Conservation (phyloP, 371 early-diverging fungal species). For the Quaeritorhiza haematococci region DNA sequence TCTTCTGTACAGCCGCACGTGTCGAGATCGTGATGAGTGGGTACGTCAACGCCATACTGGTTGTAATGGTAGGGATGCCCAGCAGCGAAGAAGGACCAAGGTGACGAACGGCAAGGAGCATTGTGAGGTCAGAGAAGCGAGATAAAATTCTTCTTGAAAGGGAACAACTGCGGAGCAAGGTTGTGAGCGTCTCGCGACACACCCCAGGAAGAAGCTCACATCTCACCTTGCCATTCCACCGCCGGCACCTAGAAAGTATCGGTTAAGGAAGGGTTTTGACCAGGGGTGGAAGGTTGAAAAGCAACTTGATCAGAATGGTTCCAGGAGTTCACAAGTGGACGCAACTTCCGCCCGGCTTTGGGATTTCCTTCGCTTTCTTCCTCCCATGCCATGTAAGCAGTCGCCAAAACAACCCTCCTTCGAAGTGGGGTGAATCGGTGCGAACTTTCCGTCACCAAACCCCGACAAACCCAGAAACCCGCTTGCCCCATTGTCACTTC, state of each 20-base stretch:
- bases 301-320: neutral
- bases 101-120: too few species aligned
- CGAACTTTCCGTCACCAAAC: too few species aligned
- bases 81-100: neutral
- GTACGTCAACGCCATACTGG: conserved; percentile 83
- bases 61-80: neutral
- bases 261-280: neutral
- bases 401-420: too few species aligned
- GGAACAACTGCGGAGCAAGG: too few species aligned
- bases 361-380: too few species aligned
- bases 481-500: neutral
- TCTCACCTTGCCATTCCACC: conserved; percentile 70
- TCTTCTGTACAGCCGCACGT: conserved; percentile 83
- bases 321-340: neutral
- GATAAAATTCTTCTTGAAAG: too few species aligned
- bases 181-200: neutral
- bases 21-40: conserved; percentile 88
- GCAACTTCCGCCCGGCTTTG: too few species aligned
- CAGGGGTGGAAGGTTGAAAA: neutral
- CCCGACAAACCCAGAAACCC: neutral
- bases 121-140: too few species aligned
- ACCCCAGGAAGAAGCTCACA: neutral
- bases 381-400: too few species aligned
- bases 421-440: too few species aligned
- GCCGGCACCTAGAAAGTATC: conserved; percentile 69